phyloP scores from a whole-genome alignment of 228 moss, liverwort and hornwort genomes.

The Sphagnum magellanicum region DNA sequence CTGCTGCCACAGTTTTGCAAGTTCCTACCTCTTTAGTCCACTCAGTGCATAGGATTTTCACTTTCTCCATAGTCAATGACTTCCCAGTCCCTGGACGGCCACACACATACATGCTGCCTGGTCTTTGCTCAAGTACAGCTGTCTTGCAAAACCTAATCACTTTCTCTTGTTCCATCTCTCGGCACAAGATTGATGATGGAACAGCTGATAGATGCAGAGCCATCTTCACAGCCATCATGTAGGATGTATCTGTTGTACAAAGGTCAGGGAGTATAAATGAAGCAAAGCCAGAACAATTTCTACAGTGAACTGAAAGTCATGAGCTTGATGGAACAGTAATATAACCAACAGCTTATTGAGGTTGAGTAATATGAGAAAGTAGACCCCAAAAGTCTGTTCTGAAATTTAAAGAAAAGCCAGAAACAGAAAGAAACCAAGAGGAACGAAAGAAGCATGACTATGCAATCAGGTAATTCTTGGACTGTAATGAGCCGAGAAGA shows the following conservation, averaged over 20 bases:
- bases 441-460: slow-evolving; percentile 5
- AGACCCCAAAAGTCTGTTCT: not conserved
- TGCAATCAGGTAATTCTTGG: slow-evolving; percentile 6
- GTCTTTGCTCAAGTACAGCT: slow-evolving; percentile 55
- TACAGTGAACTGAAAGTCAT: not conserved
- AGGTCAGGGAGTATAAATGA: not conserved
- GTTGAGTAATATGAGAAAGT: not conserved
- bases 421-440: slow-evolving; percentile 4
- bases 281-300: not conserved
- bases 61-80: slow-evolving; percentile 81
- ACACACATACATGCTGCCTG: slow-evolving; percentile 82
- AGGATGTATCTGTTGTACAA: slow-evolving; percentile 34
- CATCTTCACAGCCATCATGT: slow-evolving; percentile 63
- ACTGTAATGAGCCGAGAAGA: not conserved
- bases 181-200: slow-evolving; percentile 62
- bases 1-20: not conserved
- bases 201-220: slow-evolving; percentile 76
- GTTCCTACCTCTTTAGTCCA: slow-evolving; percentile 68
- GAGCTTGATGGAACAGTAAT: not conserved
- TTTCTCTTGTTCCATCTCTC: slow-evolving; percentile 64
- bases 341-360: not conserved
- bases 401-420: not conserved
- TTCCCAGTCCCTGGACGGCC: slow-evolving; percentile 92
- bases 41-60: slow-evolving; percentile 48
- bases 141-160: slow-evolving; percentile 70